These are phyloP conservation scores for Arthrinium puccinioides DNA, from an alignment of 2,329 filamentous ascomycete species.

Conservation along the genomic window DNA sequence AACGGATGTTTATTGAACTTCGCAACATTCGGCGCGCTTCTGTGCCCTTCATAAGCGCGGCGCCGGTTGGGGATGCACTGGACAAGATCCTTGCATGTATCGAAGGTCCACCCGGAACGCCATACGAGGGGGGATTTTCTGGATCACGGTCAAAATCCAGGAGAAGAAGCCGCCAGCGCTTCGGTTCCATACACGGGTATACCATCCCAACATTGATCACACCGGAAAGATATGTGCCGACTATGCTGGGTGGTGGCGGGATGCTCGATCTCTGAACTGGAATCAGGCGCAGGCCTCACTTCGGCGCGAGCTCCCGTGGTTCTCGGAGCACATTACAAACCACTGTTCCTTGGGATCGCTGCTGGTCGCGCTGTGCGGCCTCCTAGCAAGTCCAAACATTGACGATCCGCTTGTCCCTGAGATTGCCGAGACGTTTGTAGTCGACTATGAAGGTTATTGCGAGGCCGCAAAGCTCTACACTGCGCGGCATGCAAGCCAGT, in stretches of 20 bases:
- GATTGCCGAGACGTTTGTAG: neutral
- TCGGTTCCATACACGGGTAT: neutral
- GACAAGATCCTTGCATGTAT: conserved; percentile 15
- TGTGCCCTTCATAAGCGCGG: conserved; percentile 3
- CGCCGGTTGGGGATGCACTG: conserved; percentile 10
- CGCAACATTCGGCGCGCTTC: neutral
- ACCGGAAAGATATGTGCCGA: neutral
- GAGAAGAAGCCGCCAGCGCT: neutral
- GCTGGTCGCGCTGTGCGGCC: neutral
- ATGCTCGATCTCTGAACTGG: neutral
- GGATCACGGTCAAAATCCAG: neutral
- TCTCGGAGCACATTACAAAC: neutral
- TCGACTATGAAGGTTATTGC: neutral
- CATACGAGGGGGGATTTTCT: conserved; percentile 8
- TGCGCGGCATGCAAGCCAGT: neutral
- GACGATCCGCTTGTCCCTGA: neutral
- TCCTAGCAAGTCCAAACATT: neutral
- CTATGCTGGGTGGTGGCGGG: neutral
- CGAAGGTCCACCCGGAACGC: conserved; percentile 17
- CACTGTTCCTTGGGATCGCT: neutral
- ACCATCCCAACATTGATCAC: neutral
- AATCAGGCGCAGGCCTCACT: neutral
- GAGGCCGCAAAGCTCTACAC: neutral
- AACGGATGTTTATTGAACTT: neutral
- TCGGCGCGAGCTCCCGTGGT: neutral